These are phyloP conservation scores for Haplosporangium gracile DNA, from an alignment of 192 early-diverging fungal genomes.

Conservation along the genomic window DNA sequence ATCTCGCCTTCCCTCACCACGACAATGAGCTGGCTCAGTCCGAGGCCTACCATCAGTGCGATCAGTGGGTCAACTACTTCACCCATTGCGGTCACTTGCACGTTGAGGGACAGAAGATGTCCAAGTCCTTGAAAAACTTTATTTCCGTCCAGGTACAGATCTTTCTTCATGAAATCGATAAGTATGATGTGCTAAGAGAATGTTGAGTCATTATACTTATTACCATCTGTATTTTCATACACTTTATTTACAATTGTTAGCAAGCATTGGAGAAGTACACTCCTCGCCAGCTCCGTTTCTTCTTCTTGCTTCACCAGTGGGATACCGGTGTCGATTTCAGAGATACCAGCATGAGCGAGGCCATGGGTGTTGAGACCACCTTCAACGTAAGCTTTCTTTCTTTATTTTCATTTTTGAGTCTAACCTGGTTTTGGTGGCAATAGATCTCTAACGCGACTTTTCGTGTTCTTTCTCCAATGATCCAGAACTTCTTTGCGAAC, in stretches of 20 bases:
- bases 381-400: conserved; percentile 71
- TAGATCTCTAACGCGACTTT: neutral
- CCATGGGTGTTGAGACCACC: conserved; percentile 78
- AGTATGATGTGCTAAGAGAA: neutral
- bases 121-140: conserved; percentile 98
- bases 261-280: conserved; percentile 86
- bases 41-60: conserved; percentile 90
- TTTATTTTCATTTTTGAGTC: neutral
- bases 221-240: neutral
- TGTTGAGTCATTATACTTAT: neutral
- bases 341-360: conserved; percentile 80
- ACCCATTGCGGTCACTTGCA: conserved; percentile 96
- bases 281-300: conserved; percentile 88
- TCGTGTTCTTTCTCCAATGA: neutral
- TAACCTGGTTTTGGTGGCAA: neutral
- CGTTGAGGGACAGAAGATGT: conserved; percentile 98
- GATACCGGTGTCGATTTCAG: conserved; percentile 89
- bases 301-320: conserved; percentile 93
- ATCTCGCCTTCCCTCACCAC: conserved; percentile 98
- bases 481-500: conserved; percentile 90
- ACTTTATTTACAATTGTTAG: conserved; percentile 14
- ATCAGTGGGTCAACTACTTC: conserved; percentile 99
- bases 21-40: conserved; percentile 98
- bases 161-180: neutral
- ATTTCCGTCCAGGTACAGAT: conserved; percentile 80